Evolutionary conservation across 1,139 yeast genomes (phyloP).

Genomic region (Candida dubliniensis): DNA sequence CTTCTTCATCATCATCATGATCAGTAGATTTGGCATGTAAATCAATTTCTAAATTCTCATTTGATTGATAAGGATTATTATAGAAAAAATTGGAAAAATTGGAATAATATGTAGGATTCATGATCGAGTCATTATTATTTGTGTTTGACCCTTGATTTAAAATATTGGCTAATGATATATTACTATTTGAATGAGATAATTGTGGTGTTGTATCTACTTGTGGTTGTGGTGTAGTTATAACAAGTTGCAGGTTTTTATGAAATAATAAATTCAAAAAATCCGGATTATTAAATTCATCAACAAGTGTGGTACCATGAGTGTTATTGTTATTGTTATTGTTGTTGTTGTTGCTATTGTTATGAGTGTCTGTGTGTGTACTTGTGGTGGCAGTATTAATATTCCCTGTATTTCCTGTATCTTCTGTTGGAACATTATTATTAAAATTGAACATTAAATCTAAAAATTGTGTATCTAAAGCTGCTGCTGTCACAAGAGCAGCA

Average conservation of each 20-base stretch:
- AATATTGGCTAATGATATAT: conserved; percentile 23
- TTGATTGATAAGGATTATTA: conserved; percentile 43
- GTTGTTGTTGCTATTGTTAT: too few species aligned
- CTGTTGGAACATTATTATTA: conserved; percentile 8
- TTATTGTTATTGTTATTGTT: conserved; percentile 5
- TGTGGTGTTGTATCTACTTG: conserved; percentile 9
- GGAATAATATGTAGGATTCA: conserved; percentile 43
- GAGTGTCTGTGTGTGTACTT: too few species aligned
- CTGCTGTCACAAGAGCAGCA: conserved; percentile 71
- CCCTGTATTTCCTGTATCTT: too few species aligned
- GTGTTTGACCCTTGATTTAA: conserved; percentile 24
- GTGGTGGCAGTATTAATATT: too few species aligned
- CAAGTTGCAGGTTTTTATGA: conserved; percentile 36
- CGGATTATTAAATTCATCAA: conserved; percentile 17
- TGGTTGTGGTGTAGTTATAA: conserved; percentile 1
- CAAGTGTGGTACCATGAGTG: conserved; percentile 3
- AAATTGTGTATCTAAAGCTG: conserved; percentile 62
- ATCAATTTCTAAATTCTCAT: conserved; percentile 46
- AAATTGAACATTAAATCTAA: conserved; percentile 48
- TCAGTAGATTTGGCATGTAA: conserved; percentile 35
- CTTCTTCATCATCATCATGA: conserved; percentile 39
- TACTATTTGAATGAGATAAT: conserved; percentile 12
- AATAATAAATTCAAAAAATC: conserved; percentile 51
- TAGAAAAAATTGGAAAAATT: conserved; percentile 44
- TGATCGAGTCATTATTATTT: conserved; percentile 12